Conservation (phyloP, 306 rosid species). For the Arachis hypogaea region DNA sequence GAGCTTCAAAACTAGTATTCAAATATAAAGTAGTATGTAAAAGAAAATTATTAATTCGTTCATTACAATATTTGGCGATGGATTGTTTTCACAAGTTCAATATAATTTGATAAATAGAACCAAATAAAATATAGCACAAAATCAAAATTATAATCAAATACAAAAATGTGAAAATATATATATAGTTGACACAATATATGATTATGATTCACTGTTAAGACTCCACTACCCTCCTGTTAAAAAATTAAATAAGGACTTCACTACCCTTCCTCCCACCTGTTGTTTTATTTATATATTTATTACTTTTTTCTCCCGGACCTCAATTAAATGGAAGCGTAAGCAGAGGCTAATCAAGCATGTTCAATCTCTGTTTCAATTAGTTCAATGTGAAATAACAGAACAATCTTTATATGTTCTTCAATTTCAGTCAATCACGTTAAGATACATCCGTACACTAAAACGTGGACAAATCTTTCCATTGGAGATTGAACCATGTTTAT, state of each 20-base stretch:
- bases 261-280: neutral
- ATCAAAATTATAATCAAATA: conserved; percentile 13
- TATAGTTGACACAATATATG: neutral
- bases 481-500: too few species aligned
- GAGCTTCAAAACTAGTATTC: conserved; percentile 22
- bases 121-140: conserved; percentile 3
- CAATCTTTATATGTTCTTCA: conserved; percentile 33
- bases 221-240: neutral
- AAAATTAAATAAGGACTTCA: neutral
- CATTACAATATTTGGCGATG: conserved; percentile 1
- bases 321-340: neutral
- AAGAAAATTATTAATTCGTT: conserved; percentile 8
- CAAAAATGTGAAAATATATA: conserved; percentile 4
- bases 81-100: conserved; percentile 2
- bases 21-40: conserved; percentile 8
- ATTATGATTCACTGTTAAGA: neutral
- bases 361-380: conserved; percentile 24
- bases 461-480: too few species aligned
- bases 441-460: too few species aligned
- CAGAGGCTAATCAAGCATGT: neutral
- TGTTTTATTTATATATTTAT: neutral
- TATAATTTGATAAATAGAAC: neutral
- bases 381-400: conserved; percentile 28
- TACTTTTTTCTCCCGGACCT: too few species aligned
- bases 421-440: too few species aligned